Percentiles rank a stretch among this genome's conserved stretches.
phyloP scores from a whole-genome alignment of 805 yeast genomes.

The Wickerhamiella shivajii region DNA sequence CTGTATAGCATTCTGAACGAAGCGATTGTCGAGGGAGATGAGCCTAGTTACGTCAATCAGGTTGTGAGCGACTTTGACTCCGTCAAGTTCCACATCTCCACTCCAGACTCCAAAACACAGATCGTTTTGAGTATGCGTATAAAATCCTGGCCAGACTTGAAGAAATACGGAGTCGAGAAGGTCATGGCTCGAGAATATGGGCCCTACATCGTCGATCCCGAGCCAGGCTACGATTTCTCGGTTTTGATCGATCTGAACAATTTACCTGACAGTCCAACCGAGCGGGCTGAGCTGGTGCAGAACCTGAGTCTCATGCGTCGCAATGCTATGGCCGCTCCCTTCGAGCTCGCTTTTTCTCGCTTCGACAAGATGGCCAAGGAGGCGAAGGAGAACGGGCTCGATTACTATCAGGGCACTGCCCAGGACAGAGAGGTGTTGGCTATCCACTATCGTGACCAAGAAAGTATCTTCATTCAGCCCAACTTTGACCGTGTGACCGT shows the following conservation, averaged over 20 bases:
- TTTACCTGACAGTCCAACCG: constrained; percentile 30
- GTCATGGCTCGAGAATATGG: constrained; percentile 34
- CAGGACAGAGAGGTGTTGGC: constrained; percentile 44
- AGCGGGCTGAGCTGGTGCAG: constrained; percentile 38
- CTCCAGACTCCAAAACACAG: constrained; percentile 58
- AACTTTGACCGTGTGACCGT: constrained; percentile 94
- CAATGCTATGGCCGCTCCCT: constrained; percentile 84
- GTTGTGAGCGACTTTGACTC: constrained; percentile 90
- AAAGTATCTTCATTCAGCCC: constrained; percentile 79
- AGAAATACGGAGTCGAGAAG: constrained; percentile 39
- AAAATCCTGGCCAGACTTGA: constrained; percentile 64
- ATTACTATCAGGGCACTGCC: constrained; percentile 29
- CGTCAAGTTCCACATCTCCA: constrained; percentile 84
- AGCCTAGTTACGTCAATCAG: constrained; percentile 50
- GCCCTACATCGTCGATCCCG: constrained; percentile 40
- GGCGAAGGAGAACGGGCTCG: constrained; percentile 26
- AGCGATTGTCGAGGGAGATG: constrained; percentile 38
- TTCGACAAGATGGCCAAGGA: constrained; percentile 50
- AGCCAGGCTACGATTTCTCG: constrained; percentile 72
- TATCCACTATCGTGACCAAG: constrained; percentile 83
- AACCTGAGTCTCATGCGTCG: constrained; percentile 68
- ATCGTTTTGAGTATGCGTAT: constrained; percentile 55
- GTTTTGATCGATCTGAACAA: constrained; percentile 46
- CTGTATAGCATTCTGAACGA: constrained; percentile 69
- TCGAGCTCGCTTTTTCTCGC: constrained; percentile 67